phyloP scores from a whole-genome alignment of 2,329 filamentous ascomycete genomes.

The Aspergillus terreus region DNA sequence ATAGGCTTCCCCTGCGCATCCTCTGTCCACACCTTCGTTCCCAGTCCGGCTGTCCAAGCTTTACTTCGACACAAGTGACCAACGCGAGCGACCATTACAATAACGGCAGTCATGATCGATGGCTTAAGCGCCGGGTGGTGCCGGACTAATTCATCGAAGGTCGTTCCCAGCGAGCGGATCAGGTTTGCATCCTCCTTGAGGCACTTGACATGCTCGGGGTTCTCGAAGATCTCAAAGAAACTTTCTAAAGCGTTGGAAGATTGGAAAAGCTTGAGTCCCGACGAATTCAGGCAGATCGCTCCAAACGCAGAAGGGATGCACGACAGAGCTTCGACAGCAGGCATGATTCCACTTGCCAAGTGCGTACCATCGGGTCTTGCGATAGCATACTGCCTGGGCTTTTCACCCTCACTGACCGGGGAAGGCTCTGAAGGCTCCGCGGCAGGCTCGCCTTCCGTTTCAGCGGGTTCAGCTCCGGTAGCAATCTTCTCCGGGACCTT shows the following conservation, averaged over 20 bases:
- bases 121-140: conserved; percentile 84
- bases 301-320: conserved; percentile 85
- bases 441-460: conserved; percentile 30
- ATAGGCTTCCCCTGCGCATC: conserved; percentile 56
- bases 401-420: conserved; percentile 17
- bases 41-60: conserved; percentile 66
- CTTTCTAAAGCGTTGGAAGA: conserved; percentile 76
- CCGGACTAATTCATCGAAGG: conserved; percentile 89
- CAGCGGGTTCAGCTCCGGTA: conserved; percentile 23
- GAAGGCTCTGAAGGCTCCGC: conserved; percentile 26
- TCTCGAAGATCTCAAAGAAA: conserved; percentile 97
- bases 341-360: conserved; percentile 69
- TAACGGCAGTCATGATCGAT: conserved; percentile 76
- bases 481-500: conserved; percentile 30
- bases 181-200: conserved; percentile 73
- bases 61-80: conserved; percentile 68
- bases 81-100: conserved; percentile 84
- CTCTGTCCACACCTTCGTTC: conserved; percentile 71
- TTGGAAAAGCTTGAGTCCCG: conserved; percentile 82
- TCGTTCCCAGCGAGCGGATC: conserved; percentile 69
- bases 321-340: conserved; percentile 83
- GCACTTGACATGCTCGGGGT: conserved; percentile 78
- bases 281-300: conserved; percentile 86
- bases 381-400: conserved; percentile 28
- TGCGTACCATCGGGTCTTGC: conserved; percentile 26